phyloP scores from a whole-genome alignment of 257 asterid species.

The Rauvolfia tetraphylla region DNA sequence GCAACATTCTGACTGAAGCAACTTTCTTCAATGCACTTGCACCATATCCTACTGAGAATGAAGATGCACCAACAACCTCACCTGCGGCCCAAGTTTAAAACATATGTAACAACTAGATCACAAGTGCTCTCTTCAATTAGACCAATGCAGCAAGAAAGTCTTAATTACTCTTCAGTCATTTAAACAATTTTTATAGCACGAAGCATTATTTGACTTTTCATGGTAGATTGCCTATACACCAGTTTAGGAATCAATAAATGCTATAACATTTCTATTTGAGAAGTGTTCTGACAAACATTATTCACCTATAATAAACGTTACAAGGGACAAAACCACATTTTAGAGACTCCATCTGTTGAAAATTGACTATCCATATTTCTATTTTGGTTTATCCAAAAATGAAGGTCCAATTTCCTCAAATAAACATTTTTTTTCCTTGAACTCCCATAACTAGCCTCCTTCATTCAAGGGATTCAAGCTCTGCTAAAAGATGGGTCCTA shows the following conservation, averaged over 20 bases:
- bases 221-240: background rate
- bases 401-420: no score
- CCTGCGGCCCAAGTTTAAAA: conserved; percentile 46
- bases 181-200: background rate
- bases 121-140: background rate
- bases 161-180: background rate
- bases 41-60: conserved; percentile 76
- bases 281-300: background rate
- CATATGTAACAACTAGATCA: conserved; percentile 16
- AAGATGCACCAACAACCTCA: conserved; percentile 95
- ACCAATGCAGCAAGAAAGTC: background rate
- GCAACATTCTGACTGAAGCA: conserved; percentile 84
- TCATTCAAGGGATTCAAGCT: no score
- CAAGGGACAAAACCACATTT: background rate
- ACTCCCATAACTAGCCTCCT: no score
- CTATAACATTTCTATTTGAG: background rate
- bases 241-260: background rate
- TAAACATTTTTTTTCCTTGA: no score
- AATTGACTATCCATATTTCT: no score
- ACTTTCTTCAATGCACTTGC: conserved; percentile 60
- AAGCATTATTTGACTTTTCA: background rate
- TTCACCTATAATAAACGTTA: background rate
- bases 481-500: no score
- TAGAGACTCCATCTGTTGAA: no score
- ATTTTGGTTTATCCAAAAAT: no score